Base-by-base conservation (phyloP, 225 moss, liverwort and hornwort species). In the Neckera pumila region DNA sequence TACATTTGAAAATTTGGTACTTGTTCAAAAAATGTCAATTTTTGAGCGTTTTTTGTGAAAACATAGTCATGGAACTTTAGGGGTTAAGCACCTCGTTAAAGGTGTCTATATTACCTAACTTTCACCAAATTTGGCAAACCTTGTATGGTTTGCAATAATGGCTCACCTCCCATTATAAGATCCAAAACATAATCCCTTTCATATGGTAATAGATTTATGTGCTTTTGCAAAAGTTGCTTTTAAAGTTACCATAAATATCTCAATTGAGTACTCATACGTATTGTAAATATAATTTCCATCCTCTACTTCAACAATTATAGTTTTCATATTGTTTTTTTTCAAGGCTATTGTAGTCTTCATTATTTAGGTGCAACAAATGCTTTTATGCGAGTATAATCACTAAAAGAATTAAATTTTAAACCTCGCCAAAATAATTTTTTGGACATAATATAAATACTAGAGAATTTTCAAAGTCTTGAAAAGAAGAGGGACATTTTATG, bases 21-120 rank as follows among this genome's bases (percentile, higher is more conserved):
- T n/a, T n/a, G n/a, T n/a, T n/a, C n/a, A n/a, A n/a, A n/a, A n/a
- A n/a, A n/a, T n/a, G n/a, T n/a, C n/a, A n/a, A n/a, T n/a, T n/a
- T n/a, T n/a, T n/a, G n/a, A n/a, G n/a, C n/a, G n/a, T n/a, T n/a
- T n/a, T n/a, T n/a, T n/a, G n/a, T n/a, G n/a, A n/a, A n/a, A n/a
- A n/a, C n/a, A n/a, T n/a, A n/a, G n/a, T n/a, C n/a, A n/a, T n/a
- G n/a, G n/a, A 0, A 11, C 1, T 2, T n/a, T n/a, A n/a, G n/a
- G n/a, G n/a, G n/a, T n/a, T n/a, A 66, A 3, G 36, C 1, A 2
- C 36, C 11, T 36, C 0, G 1, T 66, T 2, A 4, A 66, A 66
- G 11, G 20, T 5, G 0, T 66, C 2, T 36, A 5, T 20, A 6
- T 36, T 66, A 36, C 1, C 20, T 5, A 66, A 7, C 1, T 20